phyloP scores from a whole-genome alignment of 2,329 filamentous ascomycete genomes.

The Fusarium acutatum region DNA sequence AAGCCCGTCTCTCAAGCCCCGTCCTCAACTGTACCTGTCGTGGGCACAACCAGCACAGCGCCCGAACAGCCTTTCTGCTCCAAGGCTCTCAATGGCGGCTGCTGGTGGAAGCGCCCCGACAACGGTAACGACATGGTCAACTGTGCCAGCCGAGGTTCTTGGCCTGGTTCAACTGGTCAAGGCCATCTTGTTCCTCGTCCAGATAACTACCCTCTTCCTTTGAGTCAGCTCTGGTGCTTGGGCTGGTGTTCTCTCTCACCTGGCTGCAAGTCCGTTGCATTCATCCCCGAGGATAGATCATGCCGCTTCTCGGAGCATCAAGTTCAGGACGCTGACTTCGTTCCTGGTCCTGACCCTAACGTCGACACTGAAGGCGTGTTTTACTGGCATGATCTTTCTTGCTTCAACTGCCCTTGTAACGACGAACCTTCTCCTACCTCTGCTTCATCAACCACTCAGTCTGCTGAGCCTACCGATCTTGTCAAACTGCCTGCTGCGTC shows the following conservation, averaged over 20 bases:
- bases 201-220: not conserved
- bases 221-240: conserved; percentile 8
- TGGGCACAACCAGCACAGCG: not conserved
- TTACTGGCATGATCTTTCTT: conserved; percentile 13
- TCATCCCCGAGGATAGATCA: not conserved
- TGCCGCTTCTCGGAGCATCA: conserved; percentile 1
- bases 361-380: not conserved
- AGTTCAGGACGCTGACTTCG: not conserved
- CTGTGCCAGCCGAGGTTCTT: not conserved
- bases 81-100: conserved; percentile 3
- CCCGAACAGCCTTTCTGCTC: not conserved
- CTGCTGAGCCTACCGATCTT: not conserved
- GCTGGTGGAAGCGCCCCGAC: conserved; percentile 3
- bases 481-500: not conserved
- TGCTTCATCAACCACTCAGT: not conserved
- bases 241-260: conserved; percentile 1
- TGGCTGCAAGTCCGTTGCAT: not conserved
- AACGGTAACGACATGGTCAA: not conserved
- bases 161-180: not conserved
- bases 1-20: not conserved
- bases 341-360: not conserved
- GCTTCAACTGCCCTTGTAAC: conserved; percentile 5
- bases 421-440: not conserved
- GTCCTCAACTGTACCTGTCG: rapidly evolving
- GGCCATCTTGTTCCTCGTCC: not conserved